Evolutionary conservation across 2,329 filamentous ascomycete genomes (phyloP), one percentile per base, ranked within the genome.

Genomic region (Emergomyces orientalis): DNA sequence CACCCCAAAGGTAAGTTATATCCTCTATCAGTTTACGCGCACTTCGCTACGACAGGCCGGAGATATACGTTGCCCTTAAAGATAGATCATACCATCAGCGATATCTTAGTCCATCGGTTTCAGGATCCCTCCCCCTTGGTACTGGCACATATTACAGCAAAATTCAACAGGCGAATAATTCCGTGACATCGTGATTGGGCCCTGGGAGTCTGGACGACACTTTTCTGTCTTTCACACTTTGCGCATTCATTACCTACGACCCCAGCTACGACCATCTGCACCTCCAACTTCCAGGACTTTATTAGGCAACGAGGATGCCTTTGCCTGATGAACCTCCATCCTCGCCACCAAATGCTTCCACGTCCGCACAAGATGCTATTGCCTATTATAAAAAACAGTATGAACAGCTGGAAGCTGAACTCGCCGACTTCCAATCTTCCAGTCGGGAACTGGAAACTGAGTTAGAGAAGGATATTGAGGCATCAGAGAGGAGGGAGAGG

Each of bases 341-440:
- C 55, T 76, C 76, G 60, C 74, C 74, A 63, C 73, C 74, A 63
- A 75, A 72, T 60, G 71, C 73, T 30, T 73, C 73, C 57, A 73
- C 74, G 43, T 76, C 76, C 11, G 68, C 75, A 54, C 87, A 91
- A 72, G 90, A 94, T 72, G 88, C 92, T 65, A 82, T 99, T 60
- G 84, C 88, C 63, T 97, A 94, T 84, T 99, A 97, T 84, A 99
- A 99, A 81, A 79, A 86, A 61, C 93, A 97, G 75, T 97, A 97
- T 79, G 91, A 95, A 77, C 86, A 91, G 73, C 84, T 99, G 45
- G 94, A 97, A 77, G 82, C 86, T 61, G 94, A 99, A 76, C 85
- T 99, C 65, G 85, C 89, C 66, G 94, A 99, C 71, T 99, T 99
- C 75, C 90, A 96, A 72, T 84, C 90, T 63, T 96, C 91, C 62